Evolutionary conservation across 2,329 filamentous ascomycete species (phyloP).

Genomic region (Sporothrix phasma): DNA sequence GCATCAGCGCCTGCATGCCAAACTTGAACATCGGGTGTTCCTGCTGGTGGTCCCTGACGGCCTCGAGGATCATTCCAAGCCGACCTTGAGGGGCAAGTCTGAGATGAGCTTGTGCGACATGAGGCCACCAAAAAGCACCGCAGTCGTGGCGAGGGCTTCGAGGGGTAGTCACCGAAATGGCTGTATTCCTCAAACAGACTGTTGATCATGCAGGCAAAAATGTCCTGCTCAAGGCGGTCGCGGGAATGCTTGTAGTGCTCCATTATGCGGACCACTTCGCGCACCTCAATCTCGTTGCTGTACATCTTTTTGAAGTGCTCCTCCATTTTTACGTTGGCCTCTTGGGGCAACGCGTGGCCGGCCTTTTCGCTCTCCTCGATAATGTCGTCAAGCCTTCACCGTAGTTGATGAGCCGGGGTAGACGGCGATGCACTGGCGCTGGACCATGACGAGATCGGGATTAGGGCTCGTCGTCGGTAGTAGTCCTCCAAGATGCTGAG

Average conservation of each 20-base stretch:
- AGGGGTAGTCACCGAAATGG: constrained; percentile 88
- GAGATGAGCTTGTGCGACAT: constrained; percentile 90
- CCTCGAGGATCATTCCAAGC: constrained; percentile 96
- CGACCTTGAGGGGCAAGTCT: constrained; percentile 81
- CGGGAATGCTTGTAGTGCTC: constrained; percentile 81
- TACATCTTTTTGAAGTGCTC: constrained; percentile 99
- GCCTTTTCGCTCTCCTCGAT: constrained; percentile 76
- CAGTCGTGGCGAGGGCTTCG: constrained; percentile 91
- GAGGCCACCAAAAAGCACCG: constrained; percentile 91
- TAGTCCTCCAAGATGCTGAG: constrained; percentile 70
- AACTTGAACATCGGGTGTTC: constrained; percentile 97
- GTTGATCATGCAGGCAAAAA: constrained; percentile 98
- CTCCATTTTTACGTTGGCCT: constrained; percentile 86
- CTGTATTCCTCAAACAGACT: constrained; percentile 95
- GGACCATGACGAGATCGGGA: constrained; percentile 66
- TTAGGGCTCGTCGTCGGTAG: constrained; percentile 43
- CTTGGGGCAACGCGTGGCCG: constrained; percentile 68
- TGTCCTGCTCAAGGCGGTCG: constrained; percentile 76
- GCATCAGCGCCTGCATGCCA: constrained; percentile 85
- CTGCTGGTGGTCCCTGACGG: constrained; percentile 72
- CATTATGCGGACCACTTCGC: constrained; percentile 74
- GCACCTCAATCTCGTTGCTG: constrained; percentile 75
- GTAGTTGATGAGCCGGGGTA: constrained; percentile 97
- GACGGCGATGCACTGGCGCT: constrained; percentile 79
- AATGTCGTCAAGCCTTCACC: constrained; percentile 83